Base-by-base conservation (phyloP, 345 rosid genomes). In the Barbarea vulgaris region DNA sequence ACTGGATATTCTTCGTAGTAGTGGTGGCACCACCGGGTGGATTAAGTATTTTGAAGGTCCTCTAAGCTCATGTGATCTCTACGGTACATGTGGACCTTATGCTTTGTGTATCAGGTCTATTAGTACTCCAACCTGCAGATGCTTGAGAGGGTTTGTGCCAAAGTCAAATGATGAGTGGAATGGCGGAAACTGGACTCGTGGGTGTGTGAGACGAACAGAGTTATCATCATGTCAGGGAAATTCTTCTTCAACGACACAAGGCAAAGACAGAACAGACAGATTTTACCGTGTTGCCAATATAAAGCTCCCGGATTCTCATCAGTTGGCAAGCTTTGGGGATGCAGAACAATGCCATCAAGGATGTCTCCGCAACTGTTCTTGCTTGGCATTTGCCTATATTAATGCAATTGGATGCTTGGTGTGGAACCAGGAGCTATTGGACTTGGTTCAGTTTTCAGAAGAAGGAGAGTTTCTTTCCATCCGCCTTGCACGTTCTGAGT, bases 401-500 rank as follows among this genome's bases (percentile, higher is more conserved):
- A 2, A 11, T 22, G 74, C 74, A 25, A 74, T 83, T 25, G 76
- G 92, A 24, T 88, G 97, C 71, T 77, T 88, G 81, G 25, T 78
- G 3, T 91, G 94, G 94, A 47, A 3, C 1, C 79, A 57, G 27
- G 82, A 84, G 48, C 79, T 91, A 83, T 31, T 88, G 17, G 91
- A 88, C 81, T 53, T 83, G 37, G 78, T 84, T 74, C 34, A 81
- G 31, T 78, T 84, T 13, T 73, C 27, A 4, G 4, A 19, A 2
- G 80, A 52, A 39, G 88, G 85, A 36, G 59, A n/a, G n/a, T 13
- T 24, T 72, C 74, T 88, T 51, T 60, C 56, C 52, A 34, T 86
- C 7, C 87, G 91, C 10, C 80, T 91, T 6, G 77, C 90, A 18
- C 69, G 34, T 72, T 85, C 92, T 34, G 89, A 91, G 72, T 44